Conservation (phyloP, 164 flowering plant genomes). For the Vitis rotundifolia region DNA sequence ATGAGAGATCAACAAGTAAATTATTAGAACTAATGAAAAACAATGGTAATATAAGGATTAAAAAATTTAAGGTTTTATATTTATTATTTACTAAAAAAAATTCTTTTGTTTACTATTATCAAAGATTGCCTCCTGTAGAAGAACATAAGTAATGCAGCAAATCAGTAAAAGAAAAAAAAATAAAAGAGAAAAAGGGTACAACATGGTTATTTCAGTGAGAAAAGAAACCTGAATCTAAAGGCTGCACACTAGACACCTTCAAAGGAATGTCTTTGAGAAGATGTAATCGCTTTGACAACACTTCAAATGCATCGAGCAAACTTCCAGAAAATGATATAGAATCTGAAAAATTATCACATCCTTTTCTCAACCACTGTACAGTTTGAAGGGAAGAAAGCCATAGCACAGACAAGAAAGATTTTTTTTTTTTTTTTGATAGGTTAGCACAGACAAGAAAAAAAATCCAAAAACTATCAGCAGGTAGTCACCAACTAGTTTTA, state of each 20-base stretch:
- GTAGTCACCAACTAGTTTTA: conserved; percentile 15
- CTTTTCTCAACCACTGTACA: neutral
- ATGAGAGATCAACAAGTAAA: too few relatives aligned
- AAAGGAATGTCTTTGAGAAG: conserved; percentile 73
- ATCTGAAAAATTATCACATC: conserved; percentile 43
- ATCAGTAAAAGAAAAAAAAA: neutral
- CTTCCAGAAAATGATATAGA: conserved; percentile 60
- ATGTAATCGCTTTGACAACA: conserved; percentile 69
- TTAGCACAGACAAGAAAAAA: neutral
- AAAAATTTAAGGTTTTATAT: too few relatives aligned
- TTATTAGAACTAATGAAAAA: too few relatives aligned
- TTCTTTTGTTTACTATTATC: too few relatives aligned
- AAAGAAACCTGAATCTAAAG: conserved; percentile 77
- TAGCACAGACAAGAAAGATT: neutral
- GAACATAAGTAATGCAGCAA: neutral
- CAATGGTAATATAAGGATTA: too few relatives aligned
- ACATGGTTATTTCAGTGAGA: neutral
- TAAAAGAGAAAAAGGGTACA: neutral
- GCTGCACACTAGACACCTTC: conserved; percentile 81
- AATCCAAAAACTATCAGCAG: conserved; percentile 1
- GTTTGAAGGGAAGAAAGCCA: neutral
- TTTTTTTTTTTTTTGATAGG: too few relatives aligned
- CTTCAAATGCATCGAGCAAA: conserved; percentile 66
- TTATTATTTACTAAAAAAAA: too few relatives aligned
- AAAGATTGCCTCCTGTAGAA: too few relatives aligned